Base-by-base conservation (phyloP, 768 basidiomycete species). In the Saitozyma podzolica region DNA sequence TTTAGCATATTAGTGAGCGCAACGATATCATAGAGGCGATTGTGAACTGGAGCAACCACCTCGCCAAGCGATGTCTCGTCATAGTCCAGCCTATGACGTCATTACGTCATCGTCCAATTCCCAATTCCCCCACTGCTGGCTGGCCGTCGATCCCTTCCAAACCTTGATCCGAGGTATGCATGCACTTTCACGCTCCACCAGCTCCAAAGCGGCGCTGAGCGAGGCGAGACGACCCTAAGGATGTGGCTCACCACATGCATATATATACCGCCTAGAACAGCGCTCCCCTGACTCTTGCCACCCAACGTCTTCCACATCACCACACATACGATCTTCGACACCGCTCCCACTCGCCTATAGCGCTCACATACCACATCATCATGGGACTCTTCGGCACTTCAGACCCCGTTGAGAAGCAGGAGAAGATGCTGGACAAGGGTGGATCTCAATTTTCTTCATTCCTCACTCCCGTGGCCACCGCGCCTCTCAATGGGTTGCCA, bases 331-430 rank as follows among this genome's bases (percentile, higher is more conserved):
- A 39, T 3, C 39, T 39, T n/a, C 54, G 8, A 54, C 54, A 20
- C 7, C 54, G n/a, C 29, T 7, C 37, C 4, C 8, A 37, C 19
- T 13, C 47, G 16, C 39, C 2, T 58, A 9, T 13, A 50, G 20
- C 16, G 11, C 57, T 19, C n/a, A 39, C 57, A 49, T 7, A 14
- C 14, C 47, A 60, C 42, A 40, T 61, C 56, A 69, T 40, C 50
- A 77, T 75, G 76, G 76, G 76, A 52, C 61, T 77, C 40, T 72
- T 77, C 62, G 64, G 69, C 56, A 64, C 67, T 50, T 66, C 62
- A 49, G 72, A 74, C 64, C 73, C 76, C 47, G 64, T 64, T 54
- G 63, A 66, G 59, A 56, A 70, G 56, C 70, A 73, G 56, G 76
- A 77, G 64, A 77, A 77, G 64, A 42, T 62, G 16, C 61, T 77